A percentile compares a stretch with the other conserved stretches of the same genome.
phyloP scores from a whole-genome alignment of 192 early-diverging fungal species.

The Rhizophagus prolifer region DNA sequence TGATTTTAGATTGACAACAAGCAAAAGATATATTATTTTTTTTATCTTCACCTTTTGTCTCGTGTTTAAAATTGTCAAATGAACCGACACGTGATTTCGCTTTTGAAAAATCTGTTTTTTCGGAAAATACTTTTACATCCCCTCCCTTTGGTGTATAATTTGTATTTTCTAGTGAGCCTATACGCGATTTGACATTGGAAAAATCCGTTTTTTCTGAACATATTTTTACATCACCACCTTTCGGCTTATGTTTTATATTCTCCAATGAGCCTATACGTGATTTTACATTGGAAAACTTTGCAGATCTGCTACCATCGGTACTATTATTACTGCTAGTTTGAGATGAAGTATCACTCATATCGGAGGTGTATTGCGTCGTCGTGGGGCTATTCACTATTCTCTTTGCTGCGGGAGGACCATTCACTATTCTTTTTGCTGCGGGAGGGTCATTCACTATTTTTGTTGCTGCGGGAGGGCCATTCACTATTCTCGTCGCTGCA shows the following conservation, averaged over 20 bases:
- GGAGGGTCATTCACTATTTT: no score
- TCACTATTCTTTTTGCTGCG: no score
- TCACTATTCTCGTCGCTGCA: no score
- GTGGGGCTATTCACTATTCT: no score
- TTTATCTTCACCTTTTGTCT: conserved; percentile 37
- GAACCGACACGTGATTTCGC: conserved; percentile 47
- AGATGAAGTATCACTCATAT: conserved; percentile 24
- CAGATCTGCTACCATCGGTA: conserved; percentile 19
- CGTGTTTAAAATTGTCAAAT: conserved; percentile 39
- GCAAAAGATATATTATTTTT: conserved; percentile 28
- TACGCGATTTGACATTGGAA: conserved; percentile 40
- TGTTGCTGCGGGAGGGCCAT: no score
- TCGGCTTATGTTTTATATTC: conserved; percentile 47
- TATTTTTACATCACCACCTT: conserved; percentile 40
- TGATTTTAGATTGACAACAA: conserved; percentile 13
- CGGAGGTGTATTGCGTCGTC: no score
- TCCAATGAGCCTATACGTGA: conserved; percentile 48
- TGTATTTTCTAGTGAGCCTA: conserved; percentile 46
- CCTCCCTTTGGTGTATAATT: conserved; percentile 46
- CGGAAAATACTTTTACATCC: conserved; percentile 33
- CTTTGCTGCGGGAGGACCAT: no score
- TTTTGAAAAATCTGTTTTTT: conserved; percentile 28
- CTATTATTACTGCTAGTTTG: conserved; percentile 26
- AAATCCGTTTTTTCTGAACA: conserved; percentile 37
- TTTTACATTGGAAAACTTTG: conserved; percentile 33